Conservation (phyloP, 352 stramenopile species). For the Nannochloropsis limnetica region DNA sequence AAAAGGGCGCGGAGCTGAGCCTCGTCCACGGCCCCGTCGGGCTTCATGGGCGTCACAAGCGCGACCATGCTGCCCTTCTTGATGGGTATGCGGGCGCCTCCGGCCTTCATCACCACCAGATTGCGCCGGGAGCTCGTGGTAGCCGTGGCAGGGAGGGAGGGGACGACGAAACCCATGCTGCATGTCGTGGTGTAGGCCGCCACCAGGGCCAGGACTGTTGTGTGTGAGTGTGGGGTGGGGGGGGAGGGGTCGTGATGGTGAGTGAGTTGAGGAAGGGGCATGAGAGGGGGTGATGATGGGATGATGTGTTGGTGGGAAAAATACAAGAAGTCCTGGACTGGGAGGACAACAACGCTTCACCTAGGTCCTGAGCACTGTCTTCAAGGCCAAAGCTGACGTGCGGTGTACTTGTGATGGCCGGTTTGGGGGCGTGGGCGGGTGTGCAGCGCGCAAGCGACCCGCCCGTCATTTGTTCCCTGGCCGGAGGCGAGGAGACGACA, state of each 20-base stretch:
- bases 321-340: neutral
- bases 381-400: neutral
- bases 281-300: neutral
- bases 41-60: constrained; percentile 88
- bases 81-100: neutral
- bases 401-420: neutral
- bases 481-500: neutral
- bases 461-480: neutral
- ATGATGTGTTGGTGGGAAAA: neutral
- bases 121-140: neutral
- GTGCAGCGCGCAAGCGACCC: neutral
- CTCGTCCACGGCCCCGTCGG: constrained; percentile 82
- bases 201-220: constrained; percentile 7
- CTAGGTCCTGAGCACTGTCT: neutral
- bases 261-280: neutral
- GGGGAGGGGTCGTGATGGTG: neutral
- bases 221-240: neutral
- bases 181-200: neutral
- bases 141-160: constrained; percentile 1
- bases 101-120: neutral
- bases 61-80: constrained; percentile 59
- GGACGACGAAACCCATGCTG: neutral
- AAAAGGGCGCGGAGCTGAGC: constrained; percentile 75
- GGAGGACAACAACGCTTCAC: neutral
- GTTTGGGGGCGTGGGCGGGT: neutral